Evolutionary conservation across 208 protist genomes (phyloP).

Genomic region (Tritrichomonas musculus): DNA sequence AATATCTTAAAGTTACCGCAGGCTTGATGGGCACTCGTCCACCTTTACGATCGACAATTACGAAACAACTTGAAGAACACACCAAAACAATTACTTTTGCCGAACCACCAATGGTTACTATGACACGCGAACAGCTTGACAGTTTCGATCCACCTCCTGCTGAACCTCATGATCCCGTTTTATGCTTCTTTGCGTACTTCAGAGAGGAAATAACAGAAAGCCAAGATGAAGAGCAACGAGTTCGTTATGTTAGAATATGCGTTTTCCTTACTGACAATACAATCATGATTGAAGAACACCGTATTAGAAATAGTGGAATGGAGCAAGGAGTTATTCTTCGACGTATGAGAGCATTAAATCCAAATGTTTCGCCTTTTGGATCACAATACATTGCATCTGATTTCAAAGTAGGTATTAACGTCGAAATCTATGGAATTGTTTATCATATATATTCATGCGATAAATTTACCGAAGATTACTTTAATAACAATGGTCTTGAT

Average conservation of each 20-base stretch:
- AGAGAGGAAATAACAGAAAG: slow-evolving; percentile 77
- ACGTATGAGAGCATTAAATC: slow-evolving; percentile 45
- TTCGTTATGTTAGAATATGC: slow-evolving; percentile 75
- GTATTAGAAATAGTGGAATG: slow-evolving; percentile 76
- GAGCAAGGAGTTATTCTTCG: slow-evolving; percentile 70
- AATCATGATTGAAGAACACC: slow-evolving; percentile 74
- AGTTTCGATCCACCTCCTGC: background rate
- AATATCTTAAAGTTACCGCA: background rate
- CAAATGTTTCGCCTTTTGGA: background rate
- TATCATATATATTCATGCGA: slow-evolving; percentile 14
- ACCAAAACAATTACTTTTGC: background rate
- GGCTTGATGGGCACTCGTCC: background rate
- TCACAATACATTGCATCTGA: background rate
- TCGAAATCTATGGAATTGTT: background rate
- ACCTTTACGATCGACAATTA: background rate
- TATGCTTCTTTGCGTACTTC: slow-evolving; percentile 86
- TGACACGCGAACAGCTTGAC: background rate
- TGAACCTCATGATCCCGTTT: slow-evolving; percentile 46
- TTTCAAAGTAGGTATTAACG: background rate
- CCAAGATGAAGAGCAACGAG: slow-evolving; percentile 65
- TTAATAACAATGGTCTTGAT: background rate
- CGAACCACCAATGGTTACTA: background rate
- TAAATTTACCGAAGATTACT: slow-evolving; percentile 30
- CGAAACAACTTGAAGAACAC: background rate
- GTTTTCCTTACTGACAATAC: slow-evolving; percentile 83